Base-by-base conservation (phyloP, 164 flowering plant genomes). In the Vitis rupestris region DNA sequence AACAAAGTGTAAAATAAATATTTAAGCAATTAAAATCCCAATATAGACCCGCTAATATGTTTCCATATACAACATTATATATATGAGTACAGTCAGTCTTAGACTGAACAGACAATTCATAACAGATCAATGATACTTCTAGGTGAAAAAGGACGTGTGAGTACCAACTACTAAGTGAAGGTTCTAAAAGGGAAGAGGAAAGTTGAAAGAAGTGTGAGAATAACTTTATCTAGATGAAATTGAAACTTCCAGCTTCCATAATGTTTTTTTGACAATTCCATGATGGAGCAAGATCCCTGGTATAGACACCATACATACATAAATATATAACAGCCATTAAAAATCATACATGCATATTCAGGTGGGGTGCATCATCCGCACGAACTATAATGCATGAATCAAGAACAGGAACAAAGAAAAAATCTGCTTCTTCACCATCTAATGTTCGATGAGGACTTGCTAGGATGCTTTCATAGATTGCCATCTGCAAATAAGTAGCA, bases 361-460 rank as follows among this genome's bases (percentile, higher is more conserved):
- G 67, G 81, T 95, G 94, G 54, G 99, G 99, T 67, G 98, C 93
- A 82, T 95, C 99, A 81, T 88, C 97, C 59, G 98, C 98, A 59
- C 97, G 98, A 74, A 92, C 85, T 68, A 95, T 93, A 19, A 95
- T 83, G 77, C 98, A 95, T 6, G 98, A 74, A 90, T 95, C 99
- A 83, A 95, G 97, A 72, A 93, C 97, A 48, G 99, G 99, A 68
- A 95, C 98, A 72, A 83, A 93, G 81, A 87, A 95, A 75, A 81
- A 95, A 72, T 95, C 99, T 58, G 99, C 99, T 82, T 95, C 97
- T 62, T 91, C 94, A 55, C 94, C 98, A 78, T 93, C 89, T 72
- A 87, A 63, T 64, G 99, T 95, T 65, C 97, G 85, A 76, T 83
- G 69, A 48, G 97, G 82, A 71, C 98, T 95, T 54, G 96, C 92